phyloP scores from a whole-genome alignment of 352 stramenopile genomes.

The Phytophthora litchii region DNA sequence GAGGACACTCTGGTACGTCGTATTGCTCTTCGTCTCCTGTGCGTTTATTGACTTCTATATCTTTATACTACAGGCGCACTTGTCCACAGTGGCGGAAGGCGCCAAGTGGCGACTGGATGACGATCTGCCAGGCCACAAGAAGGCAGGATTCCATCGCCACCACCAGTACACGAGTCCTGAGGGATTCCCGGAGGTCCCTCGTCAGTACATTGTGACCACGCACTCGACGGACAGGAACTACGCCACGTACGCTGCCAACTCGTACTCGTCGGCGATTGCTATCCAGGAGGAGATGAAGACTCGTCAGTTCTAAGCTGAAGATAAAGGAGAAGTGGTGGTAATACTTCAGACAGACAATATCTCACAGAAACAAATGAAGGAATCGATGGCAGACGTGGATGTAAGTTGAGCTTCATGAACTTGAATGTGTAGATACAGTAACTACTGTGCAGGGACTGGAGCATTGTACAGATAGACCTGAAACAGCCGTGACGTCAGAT shows the following conservation, averaged over 20 bases:
- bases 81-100: conserved; percentile 53
- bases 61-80: conserved; percentile 40
- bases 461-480: conserved; percentile 75
- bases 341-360: conserved; percentile 12
- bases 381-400: conserved; percentile 24
- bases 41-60: neutral
- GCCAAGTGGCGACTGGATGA: conserved; percentile 76
- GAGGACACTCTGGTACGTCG: conserved; percentile 51
- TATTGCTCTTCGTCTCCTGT: neutral
- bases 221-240: conserved; percentile 76
- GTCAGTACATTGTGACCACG: conserved; percentile 73
- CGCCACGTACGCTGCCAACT: conserved; percentile 86
- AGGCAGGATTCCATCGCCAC: conserved; percentile 67
- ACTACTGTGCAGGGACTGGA: conserved; percentile 11
- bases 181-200: conserved; percentile 75
- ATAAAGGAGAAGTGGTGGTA: conserved; percentile 8
- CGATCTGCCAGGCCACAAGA: conserved; percentile 54
- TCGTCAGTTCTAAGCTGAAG: conserved; percentile 71
- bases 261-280: conserved; percentile 84
- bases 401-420: neutral
- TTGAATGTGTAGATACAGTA: conserved; percentile 10
- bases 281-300: conserved; percentile 81
- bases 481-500: neutral
- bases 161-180: conserved; percentile 66
- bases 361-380: conserved; percentile 34